Base-by-base conservation (phyloP, 1,139 yeast species). In the Nakaseomyces bracarensis region DNA sequence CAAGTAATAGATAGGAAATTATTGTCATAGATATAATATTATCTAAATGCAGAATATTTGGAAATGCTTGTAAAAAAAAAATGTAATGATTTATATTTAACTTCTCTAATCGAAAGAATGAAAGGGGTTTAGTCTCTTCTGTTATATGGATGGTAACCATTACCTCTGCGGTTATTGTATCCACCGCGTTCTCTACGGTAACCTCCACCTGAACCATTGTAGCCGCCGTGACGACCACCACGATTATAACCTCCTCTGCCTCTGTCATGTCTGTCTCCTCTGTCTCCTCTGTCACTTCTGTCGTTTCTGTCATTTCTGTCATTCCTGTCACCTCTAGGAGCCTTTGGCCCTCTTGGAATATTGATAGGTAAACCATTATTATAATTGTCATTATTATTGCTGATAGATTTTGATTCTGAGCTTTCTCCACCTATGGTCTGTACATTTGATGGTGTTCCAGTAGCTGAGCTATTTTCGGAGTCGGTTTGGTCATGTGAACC, bases 271-370 rank as follows among this genome's bases (percentile, higher is more conserved):
- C 50, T 43, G 23, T 48, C 43, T 44, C 47, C 50, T 22, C 54
- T 50, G 13, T 49, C 45, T 28, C 41, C 38, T 21, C 45, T 46
- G 37, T 30, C 42, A 18, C 21, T 20, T 14, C 47, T 46, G 18
- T 45, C 43, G 7, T 46, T 45, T 38, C 54, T 51, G 44, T 49
- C 53, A 19, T 53, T 46, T 19, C 54, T 50, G 13, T 49, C 45
- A 29, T 41, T 38, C 21, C 46, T 46, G 37, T 34, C 43, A 22
- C 26, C 25, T 14, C 47, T 46, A 27, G 57, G 53, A 29, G 52
- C 55, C 45, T 60, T 58, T 45, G 66, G 66, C 7, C 68, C 68
- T 50, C 62, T 64, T 49, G 70, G 66, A n/a, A 63, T 48, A 27
- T 57, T 55, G 15, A 51, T 52, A 35, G 53, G 56, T 38, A 55